Base-by-base conservation (phyloP, 345 rosid species). In the Kernera saxatilis region DNA sequence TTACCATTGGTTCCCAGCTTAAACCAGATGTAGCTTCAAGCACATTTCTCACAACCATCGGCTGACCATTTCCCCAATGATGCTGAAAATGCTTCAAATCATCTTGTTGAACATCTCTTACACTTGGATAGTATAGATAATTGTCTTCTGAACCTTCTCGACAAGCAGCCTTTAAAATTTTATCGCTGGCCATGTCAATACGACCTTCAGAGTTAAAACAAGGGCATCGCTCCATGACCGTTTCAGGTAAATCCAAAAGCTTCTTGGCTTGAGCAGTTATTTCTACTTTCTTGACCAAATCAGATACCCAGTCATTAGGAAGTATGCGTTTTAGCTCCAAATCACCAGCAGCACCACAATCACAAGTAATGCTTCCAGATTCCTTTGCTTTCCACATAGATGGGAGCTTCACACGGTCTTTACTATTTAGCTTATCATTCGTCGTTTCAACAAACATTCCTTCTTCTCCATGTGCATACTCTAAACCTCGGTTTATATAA, bases 1-100 rank as follows among this genome's bases (percentile, higher is more conserved):
- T 86, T 52, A 91, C 93, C 84, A 80, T 65, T 23, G 96, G 97
- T 33, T 84, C 90, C 97, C 92, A 91, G 63, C 93, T 91, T 60
- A 91, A 74, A 17, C 96, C 89, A 70, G 83, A 65, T 14, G 83
- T 66, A 73, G 73, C 78, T 45, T 82, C 84, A 70, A 85, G 84
- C 27, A 82, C 88, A 80, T 84, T 66, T 27, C 81, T 77, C 48
- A 86, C 87, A 29, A 89, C 51, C 37, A 87, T 82, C 53, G 89
- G 97, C 79, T 89, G 86, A 12, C 87, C 97, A 62, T 74, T 87
- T 60, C 59, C 60, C 97, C 93, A 91, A 23, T 91, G 96, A 54
- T 32, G 72, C 69, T 78, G 91, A 73, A 91, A 91, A 82, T 91
- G 96, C 59, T 80, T 59, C 65, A 86, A 36, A 69, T 82, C 79